phyloP scores from a whole-genome alignment of 2,329 filamentous ascomycete species.

The Ophiostoma australiae region DNA sequence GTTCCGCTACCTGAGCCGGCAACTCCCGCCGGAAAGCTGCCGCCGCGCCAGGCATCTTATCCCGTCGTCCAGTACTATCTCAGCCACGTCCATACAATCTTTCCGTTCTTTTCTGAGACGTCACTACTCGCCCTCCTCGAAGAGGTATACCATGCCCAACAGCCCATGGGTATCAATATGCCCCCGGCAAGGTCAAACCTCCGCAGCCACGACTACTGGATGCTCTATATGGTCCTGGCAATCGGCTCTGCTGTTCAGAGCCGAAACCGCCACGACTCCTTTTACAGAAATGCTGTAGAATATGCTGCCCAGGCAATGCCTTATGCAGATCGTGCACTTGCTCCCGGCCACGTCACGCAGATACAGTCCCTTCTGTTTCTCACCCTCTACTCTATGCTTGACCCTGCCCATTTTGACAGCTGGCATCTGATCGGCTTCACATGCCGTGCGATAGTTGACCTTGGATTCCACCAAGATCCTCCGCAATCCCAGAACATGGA shows the following conservation, averaged over 20 bases:
- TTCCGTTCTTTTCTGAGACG: conserved; percentile 79
- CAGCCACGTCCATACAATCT: conserved; percentile 70
- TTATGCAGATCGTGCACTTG: conserved; percentile 75
- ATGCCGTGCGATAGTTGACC: conserved; percentile 77
- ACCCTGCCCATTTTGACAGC: conserved; percentile 85
- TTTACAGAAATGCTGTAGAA: conserved; percentile 53
- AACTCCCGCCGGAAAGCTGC: conserved; percentile 53
- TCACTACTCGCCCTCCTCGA: conserved; percentile 73
- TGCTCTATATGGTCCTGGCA: conserved; percentile 83
- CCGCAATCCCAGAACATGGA: conserved; percentile 64
- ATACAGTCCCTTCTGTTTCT: conserved; percentile 84
- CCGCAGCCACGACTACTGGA: conserved; percentile 71
- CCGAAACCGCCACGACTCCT: conserved; percentile 59
- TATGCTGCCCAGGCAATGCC: conserved; percentile 62
- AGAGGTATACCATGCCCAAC: conserved; percentile 68
- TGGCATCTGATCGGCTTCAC: conserved; percentile 94
- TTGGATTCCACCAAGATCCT: conserved; percentile 90
- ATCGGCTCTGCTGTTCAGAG: conserved; percentile 74
- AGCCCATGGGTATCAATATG: conserved; percentile 31
- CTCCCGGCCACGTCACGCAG: conserved; percentile 76
- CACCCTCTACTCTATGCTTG: conserved; percentile 83
- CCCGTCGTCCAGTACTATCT: conserved; percentile 78
- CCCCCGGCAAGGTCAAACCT: conserved; percentile 44
- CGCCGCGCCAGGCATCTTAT: conserved; percentile 63
- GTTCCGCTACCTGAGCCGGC: conserved; percentile 61